Conservation (phyloP, 257 asterid genomes). For the Verbena officinalis region DNA sequence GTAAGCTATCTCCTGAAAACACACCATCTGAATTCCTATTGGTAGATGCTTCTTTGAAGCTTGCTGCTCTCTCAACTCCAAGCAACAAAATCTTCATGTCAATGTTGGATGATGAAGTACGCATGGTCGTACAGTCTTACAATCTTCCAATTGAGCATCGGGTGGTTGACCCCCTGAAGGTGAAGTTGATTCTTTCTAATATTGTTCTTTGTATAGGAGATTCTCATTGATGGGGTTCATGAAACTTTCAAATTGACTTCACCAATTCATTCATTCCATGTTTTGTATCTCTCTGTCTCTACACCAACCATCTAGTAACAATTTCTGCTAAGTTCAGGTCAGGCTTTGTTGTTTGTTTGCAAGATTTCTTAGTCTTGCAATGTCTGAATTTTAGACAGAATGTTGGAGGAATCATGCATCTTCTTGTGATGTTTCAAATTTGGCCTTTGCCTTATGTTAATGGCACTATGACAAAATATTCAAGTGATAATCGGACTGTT, state of each 20-base stretch:
- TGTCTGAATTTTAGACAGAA: not conserved
- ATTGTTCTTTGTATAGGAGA: conserved; percentile 17
- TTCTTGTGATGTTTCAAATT: conserved; percentile 15
- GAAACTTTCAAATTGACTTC: conserved; percentile 19
- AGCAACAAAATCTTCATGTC: conserved; percentile 48
- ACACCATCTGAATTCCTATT: conserved; percentile 72
- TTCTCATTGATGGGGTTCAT: conserved; percentile 7
- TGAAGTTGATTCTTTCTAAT: conserved; percentile 30
- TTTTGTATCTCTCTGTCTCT: conserved; percentile 21
- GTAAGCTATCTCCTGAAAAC: conserved; percentile 81
- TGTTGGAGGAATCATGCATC: not conserved
- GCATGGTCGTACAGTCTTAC: conserved; percentile 52
- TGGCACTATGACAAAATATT: conserved; percentile 14
- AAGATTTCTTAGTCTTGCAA: conserved; percentile 1
- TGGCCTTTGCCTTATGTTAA: conserved; percentile 17
- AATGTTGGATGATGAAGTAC: conserved; percentile 62
- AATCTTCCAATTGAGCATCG: conserved; percentile 51
- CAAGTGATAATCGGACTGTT: conserved; percentile 20
- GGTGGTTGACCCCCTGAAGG: conserved; percentile 86
- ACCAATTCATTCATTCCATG: conserved; percentile 14
- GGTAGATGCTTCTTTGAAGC: conserved; percentile 77
- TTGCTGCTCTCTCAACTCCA: conserved; percentile 83
- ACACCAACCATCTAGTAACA: not conserved
- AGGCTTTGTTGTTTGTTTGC: not conserved
- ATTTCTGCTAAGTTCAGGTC: conserved; percentile 2